These are phyloP conservation scores for Leishmania tropica DNA, from an alignment of 208 protist species.

Conservation along the genomic window DNA sequence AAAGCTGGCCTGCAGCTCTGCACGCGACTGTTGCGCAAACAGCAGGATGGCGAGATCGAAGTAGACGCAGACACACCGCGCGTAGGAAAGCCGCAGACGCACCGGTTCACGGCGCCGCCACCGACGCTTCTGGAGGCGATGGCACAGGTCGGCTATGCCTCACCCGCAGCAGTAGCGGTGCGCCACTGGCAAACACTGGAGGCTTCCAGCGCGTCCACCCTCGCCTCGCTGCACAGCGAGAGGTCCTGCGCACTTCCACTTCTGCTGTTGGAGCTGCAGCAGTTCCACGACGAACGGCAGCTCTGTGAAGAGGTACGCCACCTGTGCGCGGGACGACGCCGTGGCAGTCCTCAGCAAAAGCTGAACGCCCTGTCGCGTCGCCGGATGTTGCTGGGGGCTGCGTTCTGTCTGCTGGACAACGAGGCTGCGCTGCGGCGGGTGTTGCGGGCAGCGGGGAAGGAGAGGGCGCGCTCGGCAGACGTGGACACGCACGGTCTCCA, in stretches of 20 bases:
- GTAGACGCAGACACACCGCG: neutral
- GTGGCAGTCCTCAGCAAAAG: neutral
- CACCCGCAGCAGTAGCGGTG: slow-evolving; percentile 7
- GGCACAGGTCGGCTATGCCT: slow-evolving; percentile 34
- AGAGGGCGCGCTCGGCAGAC: slow-evolving; percentile 43
- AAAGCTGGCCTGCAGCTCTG: slow-evolving; percentile 26
- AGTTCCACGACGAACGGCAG: slow-evolving; percentile 19
- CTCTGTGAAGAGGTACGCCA: slow-evolving; percentile 22
- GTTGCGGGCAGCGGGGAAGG: slow-evolving; percentile 34
- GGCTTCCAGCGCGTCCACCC: neutral
- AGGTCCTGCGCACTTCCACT: slow-evolving; percentile 9
- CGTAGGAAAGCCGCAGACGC: slow-evolving; percentile 5
- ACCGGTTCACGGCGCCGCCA: slow-evolving; percentile 5
- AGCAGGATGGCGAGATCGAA: neutral
- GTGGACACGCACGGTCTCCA: slow-evolving; percentile 74
- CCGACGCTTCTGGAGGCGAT: slow-evolving; percentile 28
- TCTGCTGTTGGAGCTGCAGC: slow-evolving; percentile 15
- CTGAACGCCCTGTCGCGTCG: slow-evolving; percentile 15
- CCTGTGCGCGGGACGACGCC: neutral
- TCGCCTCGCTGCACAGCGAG: neutral
- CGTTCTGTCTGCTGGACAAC: slow-evolving; percentile 56
- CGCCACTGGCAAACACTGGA: slow-evolving; percentile 22
- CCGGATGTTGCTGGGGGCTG: slow-evolving; percentile 52
- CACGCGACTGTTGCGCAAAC: slow-evolving; percentile 28
- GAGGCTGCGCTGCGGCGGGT: slow-evolving; percentile 47